Base-by-base conservation (phyloP, 2,329 filamentous ascomycete species). In the Colletotrichum sp. region DNA sequence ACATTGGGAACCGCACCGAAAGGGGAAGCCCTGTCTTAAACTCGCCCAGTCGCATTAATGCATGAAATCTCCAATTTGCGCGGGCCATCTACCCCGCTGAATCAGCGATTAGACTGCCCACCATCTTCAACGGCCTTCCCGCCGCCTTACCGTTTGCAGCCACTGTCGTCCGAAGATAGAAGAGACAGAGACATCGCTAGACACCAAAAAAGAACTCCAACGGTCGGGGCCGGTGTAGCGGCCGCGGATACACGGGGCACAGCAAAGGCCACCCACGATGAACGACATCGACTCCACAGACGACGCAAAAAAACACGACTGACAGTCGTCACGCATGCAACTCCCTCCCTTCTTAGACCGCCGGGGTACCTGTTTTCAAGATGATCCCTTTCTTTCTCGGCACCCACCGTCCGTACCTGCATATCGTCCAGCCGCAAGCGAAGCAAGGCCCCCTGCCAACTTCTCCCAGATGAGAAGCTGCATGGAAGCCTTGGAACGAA, bases 51-150 rank as follows among this genome's bases (percentile, higher is more conserved):
- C 70, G 70, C 70, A 76, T 76, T 73, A 65, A 74, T 74, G 74
- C 74, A 74, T 74, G 59, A 76, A 74, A 65, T 76, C 70, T 65
- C 70, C 48, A 72, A 76, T 73, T 73, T 76, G 70, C 64, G 36
- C 57, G 64, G 70, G 43, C 73, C 70, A 76, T 69, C 69, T 73
- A 76, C 70, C 73, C 74, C 74, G 74, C 74, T 69, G 74, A 76
- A 73, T 76, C 74, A 76, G 70, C 65, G n/a, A 73, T 74, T 76
- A 76, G 70, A 59, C 65, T 69, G 34, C 63, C 69, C 74, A 64
- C 74, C 74, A 68, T 73, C 64, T 76, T 68, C 65, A 65, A 76
- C 70, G 74, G 74, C 48, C 74, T 76, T 76, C 70, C 73, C 74
- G 70, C 70, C 70, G 74, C 74, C 74, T 76, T 73, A 26, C 74